A percentile compares a stretch with the other conserved stretches of the same genome.
Conservation (phyloP, 2,329 filamentous ascomycete species). For the Fusarium algeriense region DNA sequence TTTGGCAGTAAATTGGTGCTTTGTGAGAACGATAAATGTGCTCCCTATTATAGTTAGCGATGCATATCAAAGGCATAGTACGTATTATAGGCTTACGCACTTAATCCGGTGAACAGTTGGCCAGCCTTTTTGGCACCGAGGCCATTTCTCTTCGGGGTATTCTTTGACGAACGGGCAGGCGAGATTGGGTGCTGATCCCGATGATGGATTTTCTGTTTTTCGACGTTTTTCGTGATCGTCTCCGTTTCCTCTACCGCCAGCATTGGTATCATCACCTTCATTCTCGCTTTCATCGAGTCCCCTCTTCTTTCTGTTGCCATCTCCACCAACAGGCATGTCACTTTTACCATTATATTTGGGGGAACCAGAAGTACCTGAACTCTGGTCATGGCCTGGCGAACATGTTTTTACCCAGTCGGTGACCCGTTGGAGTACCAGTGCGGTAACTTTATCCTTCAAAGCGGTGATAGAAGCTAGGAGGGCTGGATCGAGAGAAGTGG, state of each 20-base stretch:
- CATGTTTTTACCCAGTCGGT: slow-evolving; percentile 23
- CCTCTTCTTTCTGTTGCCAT: slow-evolving; percentile 18
- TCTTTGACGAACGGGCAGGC: slow-evolving; percentile 32
- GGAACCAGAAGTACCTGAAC: not conserved
- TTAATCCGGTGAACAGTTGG: slow-evolving; percentile 26
- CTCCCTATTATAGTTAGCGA: slow-evolving; percentile 12
- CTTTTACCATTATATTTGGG: not conserved
- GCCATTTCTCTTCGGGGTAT: slow-evolving; percentile 14
- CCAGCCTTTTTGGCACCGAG: slow-evolving; percentile 16
- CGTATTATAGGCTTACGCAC: not conserved
- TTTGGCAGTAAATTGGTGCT: slow-evolving; percentile 20
- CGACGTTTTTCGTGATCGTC: slow-evolving; percentile 34
- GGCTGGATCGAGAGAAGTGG: slow-evolving; percentile 9
- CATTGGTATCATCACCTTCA: not conserved
- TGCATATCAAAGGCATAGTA: not conserved
- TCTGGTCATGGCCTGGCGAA: not conserved
- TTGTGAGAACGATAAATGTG: slow-evolving; percentile 26
- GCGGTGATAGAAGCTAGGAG: slow-evolving; percentile 4
- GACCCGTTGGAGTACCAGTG: slow-evolving; percentile 10
- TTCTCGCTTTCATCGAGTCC: slow-evolving; percentile 8
- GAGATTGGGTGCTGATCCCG: not conserved
- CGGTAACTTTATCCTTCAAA: slow-evolving; percentile 23
- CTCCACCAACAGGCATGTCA: not conserved
- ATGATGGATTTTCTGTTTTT: not conserved
- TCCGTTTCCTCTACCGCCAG: slow-evolving; percentile 12